phyloP scores from a whole-genome alignment of 148 eudicot species.

The Rhododendron simsii region DNA sequence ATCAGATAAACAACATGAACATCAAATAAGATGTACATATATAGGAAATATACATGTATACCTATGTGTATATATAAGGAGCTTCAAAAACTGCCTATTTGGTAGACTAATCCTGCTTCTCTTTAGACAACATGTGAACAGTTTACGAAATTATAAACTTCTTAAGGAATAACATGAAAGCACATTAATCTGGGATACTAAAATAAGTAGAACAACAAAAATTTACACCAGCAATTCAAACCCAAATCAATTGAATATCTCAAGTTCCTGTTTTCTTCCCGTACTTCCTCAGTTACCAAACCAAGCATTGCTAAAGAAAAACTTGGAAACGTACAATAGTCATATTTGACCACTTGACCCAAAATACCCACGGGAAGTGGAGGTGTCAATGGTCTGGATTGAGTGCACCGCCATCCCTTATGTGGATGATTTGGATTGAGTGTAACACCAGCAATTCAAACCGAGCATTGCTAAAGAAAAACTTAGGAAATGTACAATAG shows the following conservation, averaged over 20 bases:
- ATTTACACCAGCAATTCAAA: not conserved
- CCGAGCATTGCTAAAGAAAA: not conserved
- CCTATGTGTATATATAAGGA: not conserved
- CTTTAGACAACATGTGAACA: not conserved
- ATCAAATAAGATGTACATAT: not conserved
- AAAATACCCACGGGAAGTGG: not conserved
- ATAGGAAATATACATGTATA: not conserved
- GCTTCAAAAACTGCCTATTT: not conserved
- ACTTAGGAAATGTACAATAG: not conserved
- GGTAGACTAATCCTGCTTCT: not conserved
- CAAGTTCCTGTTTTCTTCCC: not conserved
- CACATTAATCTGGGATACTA: not conserved
- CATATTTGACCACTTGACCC: not conserved
- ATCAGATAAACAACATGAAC: not conserved
- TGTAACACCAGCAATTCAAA: not conserved
- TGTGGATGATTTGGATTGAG: not conserved
- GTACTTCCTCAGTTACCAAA: not conserved
- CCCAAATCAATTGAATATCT: not conserved
- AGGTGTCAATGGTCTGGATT: not conserved
- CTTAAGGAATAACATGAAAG: not conserved
- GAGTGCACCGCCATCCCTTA: not conserved
- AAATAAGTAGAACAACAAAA: not conserved
- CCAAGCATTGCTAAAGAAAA: not conserved
- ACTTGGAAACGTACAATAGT: not conserved
- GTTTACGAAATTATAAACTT: not conserved